phyloP scores from a whole-genome alignment of 805 yeast genomes.

The Saccharomycopsis olivae region DNA sequence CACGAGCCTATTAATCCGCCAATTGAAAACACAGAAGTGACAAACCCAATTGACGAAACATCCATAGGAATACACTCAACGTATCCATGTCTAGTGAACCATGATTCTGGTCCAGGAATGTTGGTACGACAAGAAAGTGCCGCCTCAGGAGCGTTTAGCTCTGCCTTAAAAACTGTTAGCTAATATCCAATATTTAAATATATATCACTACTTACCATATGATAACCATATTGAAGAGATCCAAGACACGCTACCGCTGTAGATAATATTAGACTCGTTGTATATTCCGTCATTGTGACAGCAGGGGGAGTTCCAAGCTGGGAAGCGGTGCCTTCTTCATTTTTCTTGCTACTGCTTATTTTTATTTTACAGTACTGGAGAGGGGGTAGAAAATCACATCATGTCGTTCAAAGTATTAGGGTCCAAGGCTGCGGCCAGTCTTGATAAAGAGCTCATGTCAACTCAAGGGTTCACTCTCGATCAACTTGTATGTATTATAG shows the following conservation, averaged over 20 bases:
- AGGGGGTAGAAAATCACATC: background rate
- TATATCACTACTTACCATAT: slow-evolving; percentile 37
- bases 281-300: background rate
- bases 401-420: slow-evolving; percentile 9
- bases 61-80: slow-evolving; percentile 44
- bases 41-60: slow-evolving; percentile 52
- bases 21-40: slow-evolving; percentile 68
- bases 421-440: slow-evolving; percentile 45
- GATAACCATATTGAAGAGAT: slow-evolving; percentile 86
- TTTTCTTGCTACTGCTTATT: background rate
- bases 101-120: slow-evolving; percentile 24
- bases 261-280: background rate
- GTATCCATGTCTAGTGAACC: slow-evolving; percentile 29
- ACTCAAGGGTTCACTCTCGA: slow-evolving; percentile 72
- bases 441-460: slow-evolving; percentile 85
- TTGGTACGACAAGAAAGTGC: slow-evolving; percentile 44
- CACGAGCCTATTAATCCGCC: slow-evolving; percentile 78
- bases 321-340: background rate
- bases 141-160: slow-evolving; percentile 80
- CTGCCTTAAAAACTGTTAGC: slow-evolving; percentile 40
- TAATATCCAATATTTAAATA: background rate
- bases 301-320: background rate
- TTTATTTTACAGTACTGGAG: background rate
- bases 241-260: slow-evolving; percentile 53
- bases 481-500: slow-evolving; percentile 38